Percentiles rank a stretch among this genome's conserved stretches.
phyloP scores from a whole-genome alignment of 2,329 filamentous ascomycete species.

The Neonectria coccinea region DNA sequence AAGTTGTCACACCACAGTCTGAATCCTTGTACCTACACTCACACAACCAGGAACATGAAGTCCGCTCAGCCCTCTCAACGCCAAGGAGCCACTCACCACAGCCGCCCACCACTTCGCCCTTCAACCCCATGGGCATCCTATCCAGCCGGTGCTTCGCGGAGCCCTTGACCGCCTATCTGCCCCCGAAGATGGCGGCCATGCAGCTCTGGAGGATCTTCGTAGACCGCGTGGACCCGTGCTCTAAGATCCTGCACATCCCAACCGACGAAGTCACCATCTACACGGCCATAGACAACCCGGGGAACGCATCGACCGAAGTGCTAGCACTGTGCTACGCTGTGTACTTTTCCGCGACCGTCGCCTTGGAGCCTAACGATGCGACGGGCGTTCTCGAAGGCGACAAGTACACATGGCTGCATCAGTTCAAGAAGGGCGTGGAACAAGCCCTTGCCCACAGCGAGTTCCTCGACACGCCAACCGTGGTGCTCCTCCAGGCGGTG shows the following conservation, averaged over 20 bases:
- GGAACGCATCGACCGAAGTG: slow-evolving; percentile 40
- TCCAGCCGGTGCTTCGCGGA: slow-evolving; percentile 40
- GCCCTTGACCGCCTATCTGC: slow-evolving; percentile 39
- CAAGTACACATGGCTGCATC: slow-evolving; percentile 39
- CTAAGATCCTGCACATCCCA: slow-evolving; percentile 48
- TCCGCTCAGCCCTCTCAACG: slow-evolving; percentile 38
- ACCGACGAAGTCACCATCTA: slow-evolving; percentile 50
- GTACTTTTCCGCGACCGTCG: slow-evolving; percentile 61
- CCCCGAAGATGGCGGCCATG: slow-evolving; percentile 43
- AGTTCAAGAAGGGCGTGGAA: slow-evolving; percentile 52
- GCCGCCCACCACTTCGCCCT: slow-evolving; percentile 35
- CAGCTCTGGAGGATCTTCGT: slow-evolving; percentile 49
- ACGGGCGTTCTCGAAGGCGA: slow-evolving; percentile 40
- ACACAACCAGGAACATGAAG: slow-evolving; percentile 39
- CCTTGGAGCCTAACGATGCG: slow-evolving; percentile 54
- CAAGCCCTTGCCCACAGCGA: slow-evolving; percentile 53
- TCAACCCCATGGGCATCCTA: slow-evolving; percentile 51
- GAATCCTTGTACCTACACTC: slow-evolving; percentile 6
- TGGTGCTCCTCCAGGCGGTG: slow-evolving; percentile 51
- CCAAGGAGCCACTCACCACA: slow-evolving; percentile 28
- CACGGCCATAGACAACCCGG: slow-evolving; percentile 48
- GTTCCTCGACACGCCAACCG: slow-evolving; percentile 55
- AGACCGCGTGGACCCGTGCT: slow-evolving; percentile 45
- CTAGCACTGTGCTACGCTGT: slow-evolving; percentile 60
- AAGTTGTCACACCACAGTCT: background rate